Evolutionary conservation across 192 early-diverging fungal genomes (phyloP), one percentile per base, ranked within the genome.

Genomic region (Phlyctochytrium planicorne): DNA sequence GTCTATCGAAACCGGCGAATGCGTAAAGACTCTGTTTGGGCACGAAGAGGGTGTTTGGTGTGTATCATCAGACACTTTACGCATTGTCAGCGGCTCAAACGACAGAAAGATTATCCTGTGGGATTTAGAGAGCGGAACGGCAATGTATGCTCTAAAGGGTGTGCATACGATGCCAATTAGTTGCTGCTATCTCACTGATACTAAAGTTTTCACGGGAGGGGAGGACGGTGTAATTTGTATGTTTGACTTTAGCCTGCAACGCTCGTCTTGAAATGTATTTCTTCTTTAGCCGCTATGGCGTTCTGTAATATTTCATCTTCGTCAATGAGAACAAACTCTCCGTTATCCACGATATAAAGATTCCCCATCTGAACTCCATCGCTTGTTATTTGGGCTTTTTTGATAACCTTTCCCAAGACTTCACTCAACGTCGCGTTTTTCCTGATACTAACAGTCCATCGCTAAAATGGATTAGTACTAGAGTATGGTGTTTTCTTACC

Each of bases 31-130:
- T 0, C 83, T 97, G 1, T 86, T 82, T 29, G 96, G 96, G 12
- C 95, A 98, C 75, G 87, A 85, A 0, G 87, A 88, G 59, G 90
- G 93, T 36, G 91, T 99, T 85, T 91, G 57, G 89, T 95, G 81
- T 30, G 87, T 91, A 57, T 84, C 83, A 32, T 82, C 83, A 53
- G 90, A 93, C 65, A 85, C 88, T 23, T 75, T 89, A 55, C 73
- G 89, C 12, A 77, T 97, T 63, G 87, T 98, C 20, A 92, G 93
- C 3, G 92, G 93, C 6, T 89, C 88, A 16, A 76, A 92, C 3
- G 97, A 98, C 65, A 87, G 89, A 52, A 93, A 86, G 0, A 82
- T 99, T 60, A 92, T 91, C 56, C 82, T 99, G n/a, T 99, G 95
- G 95, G 90, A 93, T 60, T 78, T 93, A 20, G 84, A 88, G 52